A percentile compares a stretch with the other conserved stretches of the same genome.
Evolutionary conservation across 1,284 basidiomycete species (phyloP).

Genomic region (Albatrellus sp.): DNA sequence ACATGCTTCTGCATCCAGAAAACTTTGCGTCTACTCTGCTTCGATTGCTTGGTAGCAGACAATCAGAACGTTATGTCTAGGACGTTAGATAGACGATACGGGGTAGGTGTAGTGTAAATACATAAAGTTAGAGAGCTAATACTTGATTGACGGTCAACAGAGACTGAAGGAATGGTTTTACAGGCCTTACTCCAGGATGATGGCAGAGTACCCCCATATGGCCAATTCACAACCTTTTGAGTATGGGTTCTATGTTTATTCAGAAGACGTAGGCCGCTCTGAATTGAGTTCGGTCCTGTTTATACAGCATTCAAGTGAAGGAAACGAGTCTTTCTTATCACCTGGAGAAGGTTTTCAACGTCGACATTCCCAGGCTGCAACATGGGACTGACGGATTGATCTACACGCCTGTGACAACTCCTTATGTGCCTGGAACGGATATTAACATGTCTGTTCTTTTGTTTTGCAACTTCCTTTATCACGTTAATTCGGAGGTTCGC

Average conservation of each 20-base stretch:
- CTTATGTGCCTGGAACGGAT: conserved; percentile 87
- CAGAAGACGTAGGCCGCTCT: no score
- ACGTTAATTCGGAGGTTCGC: background rate
- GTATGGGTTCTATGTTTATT: conserved; percentile 29
- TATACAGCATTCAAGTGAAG: conserved; percentile 71
- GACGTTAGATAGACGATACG: conserved; percentile 80
- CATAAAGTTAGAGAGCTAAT: background rate
- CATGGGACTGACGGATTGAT: conserved; percentile 97
- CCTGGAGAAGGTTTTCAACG: conserved; percentile 73
- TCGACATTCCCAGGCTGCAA: conserved; percentile 79
- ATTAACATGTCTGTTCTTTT: conserved; percentile 62
- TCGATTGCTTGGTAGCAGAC: conserved; percentile 88
- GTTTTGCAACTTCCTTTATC: background rate
- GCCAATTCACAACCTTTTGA: conserved; percentile 68
- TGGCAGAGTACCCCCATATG: conserved; percentile 57
- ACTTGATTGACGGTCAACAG: conserved; percentile 27
- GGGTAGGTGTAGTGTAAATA: conserved; percentile 38
- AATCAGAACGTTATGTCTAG: conserved; percentile 80
- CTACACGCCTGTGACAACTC: conserved; percentile 84
- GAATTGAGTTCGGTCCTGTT: conserved; percentile 10
- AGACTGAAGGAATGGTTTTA: conserved; percentile 77
- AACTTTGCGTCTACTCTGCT: conserved; percentile 75
- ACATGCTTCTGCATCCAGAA: conserved; percentile 32
- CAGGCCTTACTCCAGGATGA: conserved; percentile 67
- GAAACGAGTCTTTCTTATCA: conserved; percentile 84